Evolutionary conservation across 345 rosid species (phyloP).

Genomic region (Psidium friedrichsthalianum): DNA sequence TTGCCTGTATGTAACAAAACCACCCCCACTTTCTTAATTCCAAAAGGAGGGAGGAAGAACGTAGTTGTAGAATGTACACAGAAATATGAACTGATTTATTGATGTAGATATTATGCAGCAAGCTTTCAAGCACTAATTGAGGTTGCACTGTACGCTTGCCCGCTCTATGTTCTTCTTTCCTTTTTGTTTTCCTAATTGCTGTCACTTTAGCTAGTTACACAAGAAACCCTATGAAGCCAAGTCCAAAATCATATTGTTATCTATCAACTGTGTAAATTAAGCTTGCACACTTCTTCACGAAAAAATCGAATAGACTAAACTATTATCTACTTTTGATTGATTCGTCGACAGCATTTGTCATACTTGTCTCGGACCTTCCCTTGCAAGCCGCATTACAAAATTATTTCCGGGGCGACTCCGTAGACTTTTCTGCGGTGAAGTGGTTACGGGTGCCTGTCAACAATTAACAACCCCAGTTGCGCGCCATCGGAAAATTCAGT

Average conservation of each 20-base stretch:
- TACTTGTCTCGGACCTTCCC: neutral
- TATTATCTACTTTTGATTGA: neutral
- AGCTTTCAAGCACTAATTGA: neutral
- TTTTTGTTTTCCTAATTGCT: neutral
- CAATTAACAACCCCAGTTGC: neutral
- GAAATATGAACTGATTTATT: neutral
- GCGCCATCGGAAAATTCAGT: slow-evolving; percentile 5
- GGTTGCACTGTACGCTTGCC: neutral
- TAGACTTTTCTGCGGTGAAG: slow-evolving; percentile 6
- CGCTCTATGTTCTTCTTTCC: neutral
- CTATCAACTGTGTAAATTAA: slow-evolving; percentile 3
- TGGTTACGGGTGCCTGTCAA: slow-evolving; percentile 23
- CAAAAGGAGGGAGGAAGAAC: neutral
- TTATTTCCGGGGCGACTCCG: neutral
- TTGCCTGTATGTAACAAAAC: neutral
- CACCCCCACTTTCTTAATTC: neutral
- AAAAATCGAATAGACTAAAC: neutral
- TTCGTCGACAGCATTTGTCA: neutral
- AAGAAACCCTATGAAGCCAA: neutral
- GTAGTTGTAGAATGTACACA: neutral
- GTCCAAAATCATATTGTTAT: slow-evolving; percentile 26
- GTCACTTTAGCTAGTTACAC: neutral
- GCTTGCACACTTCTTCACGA: slow-evolving; percentile 1
- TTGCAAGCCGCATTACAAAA: neutral
- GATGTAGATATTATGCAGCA: neutral